Conservation (phyloP, 192 early-diverging fungal genomes). For the Coemansia sp. region DNA sequence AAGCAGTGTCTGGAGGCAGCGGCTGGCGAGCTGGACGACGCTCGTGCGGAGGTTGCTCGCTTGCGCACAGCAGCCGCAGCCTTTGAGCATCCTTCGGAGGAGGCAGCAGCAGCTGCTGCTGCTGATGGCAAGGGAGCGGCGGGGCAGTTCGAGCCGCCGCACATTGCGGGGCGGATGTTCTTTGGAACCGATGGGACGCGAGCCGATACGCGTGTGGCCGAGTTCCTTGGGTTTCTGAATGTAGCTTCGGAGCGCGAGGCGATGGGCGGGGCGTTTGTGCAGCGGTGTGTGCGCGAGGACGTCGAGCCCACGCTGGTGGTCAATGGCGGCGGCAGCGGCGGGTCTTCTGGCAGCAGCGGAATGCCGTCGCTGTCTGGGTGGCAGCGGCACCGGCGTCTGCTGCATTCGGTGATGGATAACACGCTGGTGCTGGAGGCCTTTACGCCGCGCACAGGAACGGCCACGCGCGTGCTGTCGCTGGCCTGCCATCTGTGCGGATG, state of each 20-base stretch:
- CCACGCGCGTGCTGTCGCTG: conserved; percentile 32
- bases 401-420: conserved; percentile 42
- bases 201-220: conserved; percentile 40
- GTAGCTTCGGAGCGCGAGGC: conserved; percentile 40
- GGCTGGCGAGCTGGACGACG: conserved; percentile 24
- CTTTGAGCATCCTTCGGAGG: conserved; percentile 26
- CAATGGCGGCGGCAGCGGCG: not conserved
- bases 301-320: conserved; percentile 35
- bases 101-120: conserved; percentile 14
- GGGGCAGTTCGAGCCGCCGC: conserved; percentile 14
- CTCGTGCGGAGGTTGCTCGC: conserved; percentile 25
- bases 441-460: conserved; percentile 19
- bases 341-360: conserved; percentile 1
- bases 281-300: conserved; percentile 51
- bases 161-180: conserved; percentile 31
- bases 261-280: conserved; percentile 32
- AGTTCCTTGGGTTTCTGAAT: conserved; percentile 47
- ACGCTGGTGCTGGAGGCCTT: conserved; percentile 45
- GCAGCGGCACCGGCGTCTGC: conserved; percentile 37
- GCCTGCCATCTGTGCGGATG: conserved; percentile 45
- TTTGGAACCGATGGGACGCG: conserved; percentile 44
- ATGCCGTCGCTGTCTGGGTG: conserved; percentile 42
- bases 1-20: conserved; percentile 42
- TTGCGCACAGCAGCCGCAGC: conserved; percentile 29
- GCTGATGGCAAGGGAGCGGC: no score